phyloP scores from a whole-genome alignment of 1,139 yeast species.

The Lizanozyma gosingica region DNA sequence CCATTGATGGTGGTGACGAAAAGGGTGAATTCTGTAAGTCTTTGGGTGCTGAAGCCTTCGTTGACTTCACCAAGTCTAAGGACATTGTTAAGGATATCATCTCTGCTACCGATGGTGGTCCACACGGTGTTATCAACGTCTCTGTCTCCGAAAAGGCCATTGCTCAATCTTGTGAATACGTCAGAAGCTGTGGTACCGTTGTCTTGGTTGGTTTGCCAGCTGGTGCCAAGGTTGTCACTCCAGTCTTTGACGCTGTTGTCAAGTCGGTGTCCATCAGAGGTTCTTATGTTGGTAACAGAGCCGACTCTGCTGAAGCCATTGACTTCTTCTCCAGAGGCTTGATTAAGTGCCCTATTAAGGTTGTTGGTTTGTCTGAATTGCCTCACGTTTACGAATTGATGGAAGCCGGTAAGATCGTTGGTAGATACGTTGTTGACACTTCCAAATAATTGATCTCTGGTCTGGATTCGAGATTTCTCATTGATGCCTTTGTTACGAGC shows the following conservation, averaged over 20 bases:
- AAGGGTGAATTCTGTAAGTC: conserved; percentile 47
- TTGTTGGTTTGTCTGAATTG: conserved; percentile 57
- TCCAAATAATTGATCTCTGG: conserved; percentile 11
- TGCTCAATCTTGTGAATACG: conserved; percentile 57
- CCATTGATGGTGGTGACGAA: conserved; percentile 66
- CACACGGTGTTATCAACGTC: conserved; percentile 74
- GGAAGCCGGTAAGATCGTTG: conserved; percentile 66
- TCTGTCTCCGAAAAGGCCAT: conserved; percentile 73
- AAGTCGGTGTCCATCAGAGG: conserved; percentile 60
- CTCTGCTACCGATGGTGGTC: conserved; percentile 29
- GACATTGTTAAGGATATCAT: conserved; percentile 22
- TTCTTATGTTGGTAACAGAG: conserved; percentile 76
- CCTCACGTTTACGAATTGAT: conserved; percentile 53
- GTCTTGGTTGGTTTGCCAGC: conserved; percentile 80
- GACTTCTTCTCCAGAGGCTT: conserved; percentile 65
- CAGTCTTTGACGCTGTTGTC: conserved; percentile 58
- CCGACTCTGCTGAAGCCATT: conserved; percentile 69
- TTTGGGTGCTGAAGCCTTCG: conserved; percentile 63
- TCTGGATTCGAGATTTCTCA: not conserved
- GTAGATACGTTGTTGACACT: conserved; percentile 62
- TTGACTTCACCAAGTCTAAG: conserved; percentile 47
- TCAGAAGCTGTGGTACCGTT: conserved; percentile 68
- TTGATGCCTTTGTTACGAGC: not conserved
- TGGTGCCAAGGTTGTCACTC: conserved; percentile 51
- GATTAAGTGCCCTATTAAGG: conserved; percentile 57